Base-by-base conservation (phyloP, 2,329 filamentous ascomycete species). In the Cladorrhinum sp. region DNA sequence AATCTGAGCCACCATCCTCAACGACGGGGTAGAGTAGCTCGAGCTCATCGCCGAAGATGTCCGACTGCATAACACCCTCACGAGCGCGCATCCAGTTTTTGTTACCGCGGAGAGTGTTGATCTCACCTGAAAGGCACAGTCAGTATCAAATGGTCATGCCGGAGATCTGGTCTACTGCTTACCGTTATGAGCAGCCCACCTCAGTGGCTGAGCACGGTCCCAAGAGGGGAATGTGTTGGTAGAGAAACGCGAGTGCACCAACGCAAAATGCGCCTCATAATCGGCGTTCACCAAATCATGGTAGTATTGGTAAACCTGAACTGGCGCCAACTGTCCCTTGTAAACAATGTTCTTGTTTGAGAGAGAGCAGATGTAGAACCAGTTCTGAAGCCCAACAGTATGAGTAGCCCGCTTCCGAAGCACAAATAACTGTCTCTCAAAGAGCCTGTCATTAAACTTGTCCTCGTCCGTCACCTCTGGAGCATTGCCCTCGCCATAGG, bases 21-120 rank as follows among this genome's bases (percentile, higher is more conserved):
- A 98, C 92, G 69, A 98, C 92, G 23, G 94, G 94, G 74, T 96
- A 97, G 60, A 98, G 85, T 69, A 83, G 79, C 76, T 97, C 92
- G 16, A 98, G 86, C 71, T 97, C 93, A 26, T 96, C 92, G 65
- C 91, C 92, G 73, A 98, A 98, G 58, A 96, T 82, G 67, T 93
- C 88, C 1, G 94, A 98, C 73, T 92, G 90, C 84, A 98, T 90
- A 66, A 96, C 88, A 76, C 94, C 94, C 79, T 98, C 94, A 72
- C 94, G 88, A 64, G 94, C 94, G 69, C 93, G 89, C 94, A 98
- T 98, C 94, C 94, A 98, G 79, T 98, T 98, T 84, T 98, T 98
- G 82, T 98, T 98, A 64, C 94, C 94, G 73, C 94, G 90, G 64
- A 98, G 81, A 1, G 94, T 98, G 77, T 98, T 98, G 74, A 98